These are phyloP conservation scores for Auricularia sp. DNA, from an alignment of 768 basidiomycete species.

Conservation along the genomic window DNA sequence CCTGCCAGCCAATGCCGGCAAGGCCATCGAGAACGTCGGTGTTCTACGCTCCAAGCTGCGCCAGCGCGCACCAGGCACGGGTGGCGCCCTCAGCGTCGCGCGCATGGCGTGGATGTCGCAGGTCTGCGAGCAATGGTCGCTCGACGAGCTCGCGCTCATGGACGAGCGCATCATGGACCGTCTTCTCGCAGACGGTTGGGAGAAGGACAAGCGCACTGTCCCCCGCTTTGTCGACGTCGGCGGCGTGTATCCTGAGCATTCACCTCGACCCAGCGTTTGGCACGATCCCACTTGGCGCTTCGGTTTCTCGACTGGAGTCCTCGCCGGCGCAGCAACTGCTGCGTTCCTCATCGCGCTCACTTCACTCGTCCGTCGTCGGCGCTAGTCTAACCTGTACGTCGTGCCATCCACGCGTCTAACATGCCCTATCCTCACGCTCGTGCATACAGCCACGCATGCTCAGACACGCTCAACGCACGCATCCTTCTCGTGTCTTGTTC, in stretches of 20 bases:
- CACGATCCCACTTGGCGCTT: not conserved
- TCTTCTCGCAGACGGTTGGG: conserved; percentile 83
- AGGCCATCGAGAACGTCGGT: conserved; percentile 74
- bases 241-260: not conserved
- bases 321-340: not conserved
- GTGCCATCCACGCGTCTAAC: too few relatives aligned
- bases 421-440: too few relatives aligned
- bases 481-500: too few relatives aligned
- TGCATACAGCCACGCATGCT: too few relatives aligned
- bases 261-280: not conserved
- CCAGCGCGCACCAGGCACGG: conserved; percentile 72
- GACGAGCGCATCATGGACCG: conserved; percentile 53
- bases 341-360: too few relatives aligned
- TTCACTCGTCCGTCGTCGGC: too few relatives aligned
- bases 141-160: conserved; percentile 68
- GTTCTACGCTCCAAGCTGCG: conserved; percentile 60
- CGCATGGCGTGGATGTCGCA: conserved; percentile 91
- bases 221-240: not conserved
- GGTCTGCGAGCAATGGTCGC: conserved; percentile 74
- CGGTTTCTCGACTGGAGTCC: not conserved
- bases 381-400: too few relatives aligned
- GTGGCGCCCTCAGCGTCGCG: conserved; percentile 61
- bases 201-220: conserved; percentile 17
- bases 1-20: conserved; percentile 64
- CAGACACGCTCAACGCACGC: too few relatives aligned